These are phyloP conservation scores for Colletotrichum sp. DNA, from an alignment of 2,329 filamentous ascomycete species.

Conservation along the genomic window DNA sequence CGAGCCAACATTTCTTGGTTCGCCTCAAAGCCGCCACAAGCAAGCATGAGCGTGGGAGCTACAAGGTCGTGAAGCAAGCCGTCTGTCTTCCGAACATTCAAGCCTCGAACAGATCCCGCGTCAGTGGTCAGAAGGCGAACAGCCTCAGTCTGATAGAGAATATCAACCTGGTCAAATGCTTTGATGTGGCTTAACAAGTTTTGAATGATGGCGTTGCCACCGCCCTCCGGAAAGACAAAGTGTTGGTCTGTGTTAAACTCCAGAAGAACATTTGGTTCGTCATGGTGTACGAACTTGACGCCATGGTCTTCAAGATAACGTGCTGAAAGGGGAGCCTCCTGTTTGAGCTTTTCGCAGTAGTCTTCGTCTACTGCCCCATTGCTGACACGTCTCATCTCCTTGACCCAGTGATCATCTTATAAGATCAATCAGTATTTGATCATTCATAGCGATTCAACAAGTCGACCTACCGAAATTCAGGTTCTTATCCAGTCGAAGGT, in stretches of 20 bases:
- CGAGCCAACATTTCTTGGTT: not conserved
- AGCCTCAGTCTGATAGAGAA: not conserved
- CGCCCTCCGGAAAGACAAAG: not conserved
- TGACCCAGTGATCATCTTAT: not conserved
- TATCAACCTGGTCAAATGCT: not conserved
- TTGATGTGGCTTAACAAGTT: not conserved
- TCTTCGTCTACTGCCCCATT: not conserved
- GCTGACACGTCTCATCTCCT: not conserved
- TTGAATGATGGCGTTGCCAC: not conserved
- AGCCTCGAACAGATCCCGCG: not conserved
- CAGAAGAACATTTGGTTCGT: not conserved
- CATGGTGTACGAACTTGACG: not conserved
- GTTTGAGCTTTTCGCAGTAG: not conserved
- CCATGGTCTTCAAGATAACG: not conserved
- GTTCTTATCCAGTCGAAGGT: not conserved
- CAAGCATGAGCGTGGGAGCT: not conserved
- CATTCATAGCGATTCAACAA: not conserved
- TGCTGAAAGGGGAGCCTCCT: not conserved
- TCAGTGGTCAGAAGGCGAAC: not conserved
- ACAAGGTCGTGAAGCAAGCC: not conserved
- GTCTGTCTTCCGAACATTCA: not conserved
- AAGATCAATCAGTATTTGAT: fast-evolving
- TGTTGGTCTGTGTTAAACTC: not conserved
- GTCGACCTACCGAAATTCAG: not conserved
- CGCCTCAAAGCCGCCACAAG: not conserved